phyloP scores from a whole-genome alignment of 139 green algal species.

The Pycnococcus provasolii region DNA sequence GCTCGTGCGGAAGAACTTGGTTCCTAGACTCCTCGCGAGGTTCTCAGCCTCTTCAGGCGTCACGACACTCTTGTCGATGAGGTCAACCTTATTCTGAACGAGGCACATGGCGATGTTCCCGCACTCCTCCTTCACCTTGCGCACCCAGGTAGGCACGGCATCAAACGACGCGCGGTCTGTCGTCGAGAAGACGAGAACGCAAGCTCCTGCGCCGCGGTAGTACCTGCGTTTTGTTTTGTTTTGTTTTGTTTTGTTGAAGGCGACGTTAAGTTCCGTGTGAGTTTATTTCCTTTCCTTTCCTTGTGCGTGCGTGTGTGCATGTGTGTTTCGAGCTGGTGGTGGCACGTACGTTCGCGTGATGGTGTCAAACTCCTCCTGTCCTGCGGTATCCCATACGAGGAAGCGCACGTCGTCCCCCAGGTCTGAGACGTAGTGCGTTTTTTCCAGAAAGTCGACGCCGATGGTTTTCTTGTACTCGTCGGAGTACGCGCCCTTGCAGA shows the following conservation, averaged over 20 bases:
- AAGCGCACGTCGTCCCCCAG: constrained; percentile 57
- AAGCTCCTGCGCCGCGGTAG: constrained; percentile 33
- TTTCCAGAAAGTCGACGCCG: constrained; percentile 72
- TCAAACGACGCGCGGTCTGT: constrained; percentile 56
- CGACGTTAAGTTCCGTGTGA: no score
- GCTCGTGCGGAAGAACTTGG: constrained; percentile 58
- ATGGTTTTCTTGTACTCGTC: constrained; percentile 70
- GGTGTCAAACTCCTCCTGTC: constrained; percentile 66
- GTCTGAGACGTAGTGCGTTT: constrained; percentile 43
- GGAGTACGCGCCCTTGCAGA: constrained; percentile 50
- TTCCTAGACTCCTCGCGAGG: constrained; percentile 41
- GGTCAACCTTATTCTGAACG: constrained; percentile 66
- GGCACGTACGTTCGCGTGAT: constrained; percentile 51
- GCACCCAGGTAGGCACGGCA: constrained; percentile 48
- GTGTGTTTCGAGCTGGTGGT: not conserved
- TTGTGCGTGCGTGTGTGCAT: not conserved
- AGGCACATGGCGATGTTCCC: constrained; percentile 51
- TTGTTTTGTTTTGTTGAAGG: not conserved
- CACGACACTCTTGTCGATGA: constrained; percentile 40
- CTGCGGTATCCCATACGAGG: constrained; percentile 69
- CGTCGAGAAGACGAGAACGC: constrained; percentile 60
- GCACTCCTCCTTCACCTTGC: constrained; percentile 48
- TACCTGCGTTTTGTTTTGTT: not conserved
- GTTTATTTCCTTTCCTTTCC: no score
- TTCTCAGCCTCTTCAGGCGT: constrained; percentile 46